Conservation (phyloP, 495 filamentous ascomycete genomes). For the Penicillium bialowiezense region DNA sequence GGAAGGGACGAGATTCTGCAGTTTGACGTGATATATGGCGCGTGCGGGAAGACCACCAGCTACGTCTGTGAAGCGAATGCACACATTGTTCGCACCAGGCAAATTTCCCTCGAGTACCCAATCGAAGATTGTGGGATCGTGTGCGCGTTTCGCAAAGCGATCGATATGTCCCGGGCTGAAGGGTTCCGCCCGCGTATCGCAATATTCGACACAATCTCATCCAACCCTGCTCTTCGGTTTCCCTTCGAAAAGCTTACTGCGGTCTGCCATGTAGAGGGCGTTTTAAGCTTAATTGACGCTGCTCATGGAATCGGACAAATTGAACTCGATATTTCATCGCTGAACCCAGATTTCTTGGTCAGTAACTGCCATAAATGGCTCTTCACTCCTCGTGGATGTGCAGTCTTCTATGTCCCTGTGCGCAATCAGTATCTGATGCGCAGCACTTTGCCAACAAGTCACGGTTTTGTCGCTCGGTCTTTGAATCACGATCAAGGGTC, state of each 20-base stretch:
- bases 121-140: conserved; percentile 55
- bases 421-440: conserved; percentile 70
- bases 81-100: conserved; percentile 16
- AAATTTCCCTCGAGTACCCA: conserved; percentile 50
- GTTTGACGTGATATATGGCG: conserved; percentile 68
- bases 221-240: conserved; percentile 65
- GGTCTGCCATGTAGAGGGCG: conserved; percentile 54
- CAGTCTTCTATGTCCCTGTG: conserved; percentile 70
- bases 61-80: conserved; percentile 60
- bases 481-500: background rate
- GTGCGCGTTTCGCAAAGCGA: conserved; percentile 39
- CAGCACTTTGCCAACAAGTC: conserved; percentile 62
- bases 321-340: conserved; percentile 51
- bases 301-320: conserved; percentile 78
- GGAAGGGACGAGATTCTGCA: conserved; percentile 51
- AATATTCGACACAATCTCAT: conserved; percentile 71
- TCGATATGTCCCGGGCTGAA: conserved; percentile 31
- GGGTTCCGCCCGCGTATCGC: conserved; percentile 53
- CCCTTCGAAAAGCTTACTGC: conserved; percentile 63
- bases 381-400: conserved; percentile 67
- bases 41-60: conserved; percentile 63
- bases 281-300: conserved; percentile 63
- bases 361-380: conserved; percentile 85
- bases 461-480: conserved; percentile 36
- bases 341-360: conserved; percentile 75